Evolutionary conservation across 768 basidiomycete genomes (phyloP), one percentile per base, ranked within the genome.

Genomic region (Pholiota molesta): DNA sequence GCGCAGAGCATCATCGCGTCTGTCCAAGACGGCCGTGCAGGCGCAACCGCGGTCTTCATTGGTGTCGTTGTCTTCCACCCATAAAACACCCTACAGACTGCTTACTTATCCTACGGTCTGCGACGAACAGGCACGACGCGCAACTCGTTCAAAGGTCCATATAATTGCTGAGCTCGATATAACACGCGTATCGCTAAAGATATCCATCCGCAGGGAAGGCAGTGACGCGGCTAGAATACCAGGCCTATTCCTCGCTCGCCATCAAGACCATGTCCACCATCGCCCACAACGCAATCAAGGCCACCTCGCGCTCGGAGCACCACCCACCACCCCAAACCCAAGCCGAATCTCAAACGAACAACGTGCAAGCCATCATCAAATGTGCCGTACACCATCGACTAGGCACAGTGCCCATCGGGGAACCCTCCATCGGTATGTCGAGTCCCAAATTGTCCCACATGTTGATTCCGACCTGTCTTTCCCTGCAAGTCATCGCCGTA

Each of bases 171-270:
- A 31, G 10, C 39, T 37, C 21, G 28, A 19, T 29, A 14, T 16
- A 11, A n/a, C 6, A 49, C 28, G 17, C 29, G 8, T 29, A 56
- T 21, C 13, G 33, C 16, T 61, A 35, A 52, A 35, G 59, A 28
- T 10, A 52, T 44, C 57, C 35, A 49, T 21, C 57, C n/a, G 33
- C 42, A 92, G 91, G 88, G 55, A 91, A 87, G 69, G 73, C 75
- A 14, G 92, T 94, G 35, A 86, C 86, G 26, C 83, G 83, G 39
- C 74, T 94, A 35, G 91, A 93, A 71, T 94, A 94, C 69, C 90
- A 94, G 74, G 90, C 92, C 8, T 94, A 94, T 73, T 89, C 87
- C 64, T 87, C 86, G 64, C 77, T 94, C 26, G 90, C 92, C 10
- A 85, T 94, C 66, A 91, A 88, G 74, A 92, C 91, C 17, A 86